phyloP scores from a whole-genome alignment of 139 green algal genomes.

The Chlamydomonas sphaeroides region DNA sequence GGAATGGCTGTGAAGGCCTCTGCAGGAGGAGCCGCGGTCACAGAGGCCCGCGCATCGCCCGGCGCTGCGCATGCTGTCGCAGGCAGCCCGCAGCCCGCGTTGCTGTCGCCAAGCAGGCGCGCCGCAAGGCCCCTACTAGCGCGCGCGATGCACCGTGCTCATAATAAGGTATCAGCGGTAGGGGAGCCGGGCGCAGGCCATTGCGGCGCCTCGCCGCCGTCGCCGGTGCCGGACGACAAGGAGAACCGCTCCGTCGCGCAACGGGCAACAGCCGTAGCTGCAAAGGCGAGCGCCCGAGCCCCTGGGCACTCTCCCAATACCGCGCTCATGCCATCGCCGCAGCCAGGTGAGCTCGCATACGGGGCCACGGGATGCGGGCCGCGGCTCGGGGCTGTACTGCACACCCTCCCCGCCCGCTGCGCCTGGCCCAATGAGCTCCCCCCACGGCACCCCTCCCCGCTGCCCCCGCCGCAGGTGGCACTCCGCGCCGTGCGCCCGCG shows the following conservation, averaged over 20 bases:
- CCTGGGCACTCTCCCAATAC: no score
- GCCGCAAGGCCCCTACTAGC: constrained; percentile 13
- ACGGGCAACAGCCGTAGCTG: no score
- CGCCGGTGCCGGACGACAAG: not conserved
- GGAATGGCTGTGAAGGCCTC: not conserved
- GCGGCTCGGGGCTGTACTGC: no score
- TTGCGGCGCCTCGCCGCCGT: not conserved
- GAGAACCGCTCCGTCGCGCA: not conserved
- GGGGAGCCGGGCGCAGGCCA: not conserved
- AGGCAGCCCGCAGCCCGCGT: not conserved
- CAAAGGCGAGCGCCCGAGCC: not conserved
- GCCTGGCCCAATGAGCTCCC: not conserved
- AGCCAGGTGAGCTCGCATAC: no score
- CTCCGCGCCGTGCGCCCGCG: not conserved
- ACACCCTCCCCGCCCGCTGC: not conserved
- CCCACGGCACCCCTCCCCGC: not conserved
- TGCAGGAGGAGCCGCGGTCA: not conserved
- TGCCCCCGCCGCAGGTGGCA: not conserved
- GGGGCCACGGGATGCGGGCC: no score
- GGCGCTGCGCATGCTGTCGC: not conserved
- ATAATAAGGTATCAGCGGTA: not conserved
- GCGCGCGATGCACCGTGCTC: not conserved
- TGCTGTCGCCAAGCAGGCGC: constrained; percentile 1
- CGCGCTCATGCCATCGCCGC: no score
- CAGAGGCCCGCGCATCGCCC: not conserved